These are phyloP conservation scores for Agrocybe pediades DNA, from an alignment of 768 basidiomycete genomes.

Conservation along the genomic window DNA sequence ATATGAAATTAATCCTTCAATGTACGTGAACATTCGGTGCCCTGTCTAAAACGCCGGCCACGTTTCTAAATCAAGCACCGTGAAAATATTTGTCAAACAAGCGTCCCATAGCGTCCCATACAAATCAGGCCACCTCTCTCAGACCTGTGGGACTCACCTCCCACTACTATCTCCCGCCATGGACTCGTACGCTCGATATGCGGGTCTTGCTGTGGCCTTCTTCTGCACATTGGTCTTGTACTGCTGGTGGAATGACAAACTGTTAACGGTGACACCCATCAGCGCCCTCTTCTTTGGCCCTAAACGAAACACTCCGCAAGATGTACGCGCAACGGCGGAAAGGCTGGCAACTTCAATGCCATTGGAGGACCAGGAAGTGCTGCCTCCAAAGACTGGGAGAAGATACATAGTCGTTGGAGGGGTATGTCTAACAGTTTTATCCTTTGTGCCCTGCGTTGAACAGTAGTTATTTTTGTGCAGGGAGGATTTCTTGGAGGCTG, in stretches of 20 bases:
- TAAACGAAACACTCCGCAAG: slow-evolving; percentile 45
- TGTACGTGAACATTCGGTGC: too few relatives aligned
- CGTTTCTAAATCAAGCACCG: not conserved
- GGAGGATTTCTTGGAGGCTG: slow-evolving; percentile 79
- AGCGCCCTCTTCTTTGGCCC: slow-evolving; percentile 53
- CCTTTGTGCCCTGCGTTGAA: not conserved
- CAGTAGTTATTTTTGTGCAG: slow-evolving; percentile 41
- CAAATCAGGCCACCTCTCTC: not conserved
- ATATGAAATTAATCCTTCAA: too few relatives aligned
- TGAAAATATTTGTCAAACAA: not conserved
- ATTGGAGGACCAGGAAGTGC: slow-evolving; percentile 39
- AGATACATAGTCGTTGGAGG: slow-evolving; percentile 79
- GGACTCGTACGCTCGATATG: slow-evolving; percentile 12
- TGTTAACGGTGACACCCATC: slow-evolving; percentile 50
- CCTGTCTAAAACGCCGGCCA: too few relatives aligned
- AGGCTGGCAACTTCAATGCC: slow-evolving; percentile 33
- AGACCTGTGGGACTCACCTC: not conserved
- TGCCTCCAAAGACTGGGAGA: slow-evolving; percentile 72
- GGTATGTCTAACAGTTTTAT: slow-evolving; percentile 38
- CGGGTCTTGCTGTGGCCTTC: slow-evolving; percentile 3
- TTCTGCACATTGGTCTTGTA: slow-evolving; percentile 29
- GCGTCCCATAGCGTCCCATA: not conserved
- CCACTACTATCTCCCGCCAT: slow-evolving; percentile 1
- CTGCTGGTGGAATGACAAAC: slow-evolving; percentile 49
- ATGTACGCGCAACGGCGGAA: slow-evolving; percentile 39